A percentile compares a stretch with the other conserved stretches of the same genome.
Conservation (phyloP, 2,329 filamentous ascomycete genomes). For the Penicillium decumbens region DNA sequence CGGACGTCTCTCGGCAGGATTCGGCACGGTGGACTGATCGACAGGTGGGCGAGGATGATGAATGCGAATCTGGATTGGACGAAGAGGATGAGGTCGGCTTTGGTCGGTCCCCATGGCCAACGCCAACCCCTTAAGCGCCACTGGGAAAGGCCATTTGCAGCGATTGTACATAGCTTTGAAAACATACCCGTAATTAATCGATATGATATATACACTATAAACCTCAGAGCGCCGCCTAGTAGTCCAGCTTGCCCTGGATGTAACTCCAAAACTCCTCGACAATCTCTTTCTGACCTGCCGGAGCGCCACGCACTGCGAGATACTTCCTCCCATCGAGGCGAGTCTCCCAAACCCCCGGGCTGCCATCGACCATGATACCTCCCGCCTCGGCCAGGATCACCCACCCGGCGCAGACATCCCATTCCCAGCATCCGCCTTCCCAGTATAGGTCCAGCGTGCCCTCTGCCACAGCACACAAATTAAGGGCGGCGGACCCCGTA, state of each 20-base stretch:
- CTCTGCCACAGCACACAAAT: slow-evolving; percentile 56
- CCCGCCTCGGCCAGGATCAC: slow-evolving; percentile 58
- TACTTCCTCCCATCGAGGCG: slow-evolving; percentile 56
- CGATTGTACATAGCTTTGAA: slow-evolving; percentile 13
- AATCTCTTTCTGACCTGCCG: slow-evolving; percentile 37
- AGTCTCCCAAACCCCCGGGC: slow-evolving; percentile 54
- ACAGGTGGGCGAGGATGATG: slow-evolving; percentile 54
- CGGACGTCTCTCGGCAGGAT: slow-evolving; percentile 39
- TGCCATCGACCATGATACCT: slow-evolving; percentile 56
- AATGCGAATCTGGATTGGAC: slow-evolving; percentile 36
- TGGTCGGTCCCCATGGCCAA: slow-evolving; percentile 11
- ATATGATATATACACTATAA: background rate
- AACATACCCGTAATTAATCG: slow-evolving; percentile 13
- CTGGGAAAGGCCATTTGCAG: background rate
- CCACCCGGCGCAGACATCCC: slow-evolving; percentile 63
- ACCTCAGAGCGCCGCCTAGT: slow-evolving; percentile 19
- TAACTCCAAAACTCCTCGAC: slow-evolving; percentile 42
- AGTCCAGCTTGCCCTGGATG: slow-evolving; percentile 38
- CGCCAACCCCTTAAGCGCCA: background rate
- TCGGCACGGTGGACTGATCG: slow-evolving; percentile 63
- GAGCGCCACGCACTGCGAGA: slow-evolving; percentile 37
- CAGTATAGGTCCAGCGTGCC: slow-evolving; percentile 59
- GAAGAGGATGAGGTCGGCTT: slow-evolving; percentile 19
- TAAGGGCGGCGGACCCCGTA: slow-evolving; percentile 57
- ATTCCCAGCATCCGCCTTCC: slow-evolving; percentile 63